phyloP scores from a whole-genome alignment of 1,284 basidiomycete species.

The Mycosarcoma maydis region DNA sequence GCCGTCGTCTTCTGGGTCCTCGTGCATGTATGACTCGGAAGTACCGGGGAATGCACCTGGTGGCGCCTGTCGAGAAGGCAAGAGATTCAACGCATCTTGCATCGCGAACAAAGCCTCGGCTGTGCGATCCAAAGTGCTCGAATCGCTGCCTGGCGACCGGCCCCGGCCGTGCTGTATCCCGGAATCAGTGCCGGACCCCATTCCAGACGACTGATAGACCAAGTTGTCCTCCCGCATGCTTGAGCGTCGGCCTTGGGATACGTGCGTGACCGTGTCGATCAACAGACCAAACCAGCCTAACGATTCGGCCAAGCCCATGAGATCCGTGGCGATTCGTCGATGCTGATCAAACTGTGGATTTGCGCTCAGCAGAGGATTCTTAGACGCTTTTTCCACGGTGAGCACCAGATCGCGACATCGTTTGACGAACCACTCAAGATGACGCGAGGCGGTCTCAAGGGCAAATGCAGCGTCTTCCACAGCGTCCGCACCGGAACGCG shows the following conservation, averaged over 20 bases:
- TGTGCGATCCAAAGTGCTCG: constrained; percentile 26
- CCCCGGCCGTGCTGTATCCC: constrained; percentile 25
- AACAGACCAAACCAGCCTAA: constrained; percentile 48
- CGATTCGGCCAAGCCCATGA: constrained; percentile 46
- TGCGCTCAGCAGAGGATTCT: constrained; percentile 28
- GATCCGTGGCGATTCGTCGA: constrained; percentile 27
- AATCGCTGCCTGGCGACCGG: constrained; percentile 10
- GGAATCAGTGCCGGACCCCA: constrained; percentile 37
- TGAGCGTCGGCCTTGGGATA: constrained; percentile 34
- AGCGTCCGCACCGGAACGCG: constrained; percentile 34
- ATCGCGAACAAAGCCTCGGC: constrained; percentile 44
- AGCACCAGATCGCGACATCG: constrained; percentile 31
- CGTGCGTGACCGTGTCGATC: constrained; percentile 47
- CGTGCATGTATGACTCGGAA: constrained; percentile 42
- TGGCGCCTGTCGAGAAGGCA: constrained; percentile 41
- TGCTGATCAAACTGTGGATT: constrained; percentile 32
- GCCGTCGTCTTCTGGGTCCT: constrained; percentile 34
- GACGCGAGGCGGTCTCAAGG: constrained; percentile 40
- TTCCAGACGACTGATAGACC: constrained; percentile 28
- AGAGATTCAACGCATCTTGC: constrained; percentile 39
- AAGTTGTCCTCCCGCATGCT: constrained; percentile 43
- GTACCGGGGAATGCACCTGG: constrained; percentile 48
- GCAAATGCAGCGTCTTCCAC: constrained; percentile 49
- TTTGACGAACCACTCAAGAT: constrained; percentile 47
- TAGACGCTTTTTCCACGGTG: constrained; percentile 34